Percentiles rank a stretch among this genome's conserved stretches.
phyloP scores from a whole-genome alignment of 805 yeast genomes.

The Metahyphopichia silvanorum region DNA sequence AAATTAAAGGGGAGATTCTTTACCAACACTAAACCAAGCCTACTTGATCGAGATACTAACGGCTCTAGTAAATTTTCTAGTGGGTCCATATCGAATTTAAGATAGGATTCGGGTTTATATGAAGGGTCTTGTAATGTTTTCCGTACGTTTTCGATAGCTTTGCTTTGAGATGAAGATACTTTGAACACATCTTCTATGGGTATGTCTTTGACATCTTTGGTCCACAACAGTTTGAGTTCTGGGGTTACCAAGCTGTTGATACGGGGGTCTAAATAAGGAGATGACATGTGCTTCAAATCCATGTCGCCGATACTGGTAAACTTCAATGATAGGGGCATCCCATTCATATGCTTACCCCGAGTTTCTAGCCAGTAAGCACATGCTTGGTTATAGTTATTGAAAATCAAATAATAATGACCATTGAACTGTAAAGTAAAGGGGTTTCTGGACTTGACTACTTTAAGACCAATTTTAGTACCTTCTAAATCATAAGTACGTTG shows the following conservation, averaged over 20 bases:
- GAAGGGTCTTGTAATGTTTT: no score
- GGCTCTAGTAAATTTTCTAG: constrained; percentile 9
- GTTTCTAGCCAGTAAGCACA: constrained; percentile 52
- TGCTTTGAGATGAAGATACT: no score
- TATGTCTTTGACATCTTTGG: no score
- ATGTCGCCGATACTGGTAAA: no score
- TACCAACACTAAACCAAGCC: constrained; percentile 33
- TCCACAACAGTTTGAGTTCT: no score
- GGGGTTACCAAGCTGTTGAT: constrained; percentile 1
- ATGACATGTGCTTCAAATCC: constrained; percentile 24
- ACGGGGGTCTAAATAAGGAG: constrained; percentile 21
- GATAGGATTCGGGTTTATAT: neutral
- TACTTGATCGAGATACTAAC: constrained; percentile 13
- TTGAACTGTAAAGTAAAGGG: constrained; percentile 41
- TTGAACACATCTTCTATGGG: no score
- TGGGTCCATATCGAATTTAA: constrained; percentile 11
- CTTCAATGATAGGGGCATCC: constrained; percentile 17
- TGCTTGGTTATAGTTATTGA: constrained; percentile 47
- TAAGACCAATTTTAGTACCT: constrained; percentile 21
- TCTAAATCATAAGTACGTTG: constrained; percentile 26
- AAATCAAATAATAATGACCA: constrained; percentile 53
- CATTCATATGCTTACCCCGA: constrained; percentile 46
- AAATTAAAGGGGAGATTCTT: constrained; percentile 47
- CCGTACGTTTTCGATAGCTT: no score
- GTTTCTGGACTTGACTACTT: constrained; percentile 49